These are phyloP conservation scores for Gymnopus androsaceus DNA, from an alignment of 1,284 basidiomycete species.

Conservation along the genomic window DNA sequence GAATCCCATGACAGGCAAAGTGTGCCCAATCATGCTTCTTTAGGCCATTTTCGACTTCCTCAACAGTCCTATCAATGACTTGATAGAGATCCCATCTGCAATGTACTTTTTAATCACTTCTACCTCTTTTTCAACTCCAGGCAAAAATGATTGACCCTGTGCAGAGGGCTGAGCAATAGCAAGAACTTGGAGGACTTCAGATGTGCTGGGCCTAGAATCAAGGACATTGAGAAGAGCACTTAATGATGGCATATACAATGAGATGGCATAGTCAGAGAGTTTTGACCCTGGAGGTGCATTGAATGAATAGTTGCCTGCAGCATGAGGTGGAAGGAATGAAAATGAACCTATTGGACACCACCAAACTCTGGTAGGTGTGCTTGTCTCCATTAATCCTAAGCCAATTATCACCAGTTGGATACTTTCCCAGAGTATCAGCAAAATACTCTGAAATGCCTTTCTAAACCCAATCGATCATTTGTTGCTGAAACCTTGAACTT, in stretches of 20 bases:
- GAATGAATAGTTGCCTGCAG: neutral
- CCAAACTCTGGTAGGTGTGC: neutral
- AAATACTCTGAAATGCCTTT: neutral
- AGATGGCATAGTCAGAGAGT: neutral
- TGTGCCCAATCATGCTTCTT: neutral
- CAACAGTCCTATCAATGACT: neutral
- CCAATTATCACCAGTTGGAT: neutral
- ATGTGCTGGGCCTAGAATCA: neutral
- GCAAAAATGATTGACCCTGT: no score
- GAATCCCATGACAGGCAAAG: conserved; percentile 8
- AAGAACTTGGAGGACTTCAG: neutral
- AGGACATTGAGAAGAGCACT: neutral
- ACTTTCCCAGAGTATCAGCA: neutral
- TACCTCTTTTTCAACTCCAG: neutral
- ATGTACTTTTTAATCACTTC: neutral
- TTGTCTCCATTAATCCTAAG: neutral
- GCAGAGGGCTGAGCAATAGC: neutral
- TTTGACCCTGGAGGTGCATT: no score
- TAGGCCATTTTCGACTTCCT: neutral
- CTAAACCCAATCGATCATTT: no score
- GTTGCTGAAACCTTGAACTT: neutral
- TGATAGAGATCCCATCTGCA: neutral
- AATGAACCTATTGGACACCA: neutral
- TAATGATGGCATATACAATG: neutral
- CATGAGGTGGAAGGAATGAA: conserved; percentile 1